Evolutionary conservation across 495 filamentous ascomycete species (phyloP).

Genomic region (Entonaema liquescens): DNA sequence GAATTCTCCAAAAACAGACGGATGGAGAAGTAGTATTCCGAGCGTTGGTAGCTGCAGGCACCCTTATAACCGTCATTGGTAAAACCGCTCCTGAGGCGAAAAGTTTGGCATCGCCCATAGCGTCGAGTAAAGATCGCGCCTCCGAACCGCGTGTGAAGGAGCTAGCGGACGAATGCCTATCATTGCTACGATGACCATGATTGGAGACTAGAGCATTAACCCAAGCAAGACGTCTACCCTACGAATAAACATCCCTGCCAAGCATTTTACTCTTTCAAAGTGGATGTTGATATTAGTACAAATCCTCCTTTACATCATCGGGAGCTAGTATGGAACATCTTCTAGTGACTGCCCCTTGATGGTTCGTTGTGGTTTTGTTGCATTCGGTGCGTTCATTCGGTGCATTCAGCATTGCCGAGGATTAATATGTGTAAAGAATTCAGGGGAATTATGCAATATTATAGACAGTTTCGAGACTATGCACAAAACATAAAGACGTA

Average conservation of each 20-base stretch:
- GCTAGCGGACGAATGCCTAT: slow-evolving; percentile 66
- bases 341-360: background rate
- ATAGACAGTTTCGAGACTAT: background rate
- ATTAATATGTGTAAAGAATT: background rate
- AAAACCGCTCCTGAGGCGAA: slow-evolving; percentile 54
- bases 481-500: background rate
- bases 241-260: background rate
- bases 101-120: slow-evolving; percentile 45
- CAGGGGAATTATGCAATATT: background rate
- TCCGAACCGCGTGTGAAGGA: slow-evolving; percentile 66
- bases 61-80: slow-evolving; percentile 66
- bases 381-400: background rate
- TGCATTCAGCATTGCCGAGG: background rate
- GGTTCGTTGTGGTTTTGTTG: background rate
- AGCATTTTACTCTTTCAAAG: background rate
- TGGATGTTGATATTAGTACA: background rate
- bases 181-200: slow-evolving; percentile 48
- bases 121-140: slow-evolving; percentile 35
- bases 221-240: background rate
- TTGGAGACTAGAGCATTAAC: background rate
- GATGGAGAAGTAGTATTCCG: slow-evolving; percentile 88
- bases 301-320: background rate
- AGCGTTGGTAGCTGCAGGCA: slow-evolving; percentile 83
- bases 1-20: slow-evolving; percentile 67
- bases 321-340: background rate